Base-by-base conservation (phyloP, 2,329 filamentous ascomycete genomes). In the Exophiala oligosperma region DNA sequence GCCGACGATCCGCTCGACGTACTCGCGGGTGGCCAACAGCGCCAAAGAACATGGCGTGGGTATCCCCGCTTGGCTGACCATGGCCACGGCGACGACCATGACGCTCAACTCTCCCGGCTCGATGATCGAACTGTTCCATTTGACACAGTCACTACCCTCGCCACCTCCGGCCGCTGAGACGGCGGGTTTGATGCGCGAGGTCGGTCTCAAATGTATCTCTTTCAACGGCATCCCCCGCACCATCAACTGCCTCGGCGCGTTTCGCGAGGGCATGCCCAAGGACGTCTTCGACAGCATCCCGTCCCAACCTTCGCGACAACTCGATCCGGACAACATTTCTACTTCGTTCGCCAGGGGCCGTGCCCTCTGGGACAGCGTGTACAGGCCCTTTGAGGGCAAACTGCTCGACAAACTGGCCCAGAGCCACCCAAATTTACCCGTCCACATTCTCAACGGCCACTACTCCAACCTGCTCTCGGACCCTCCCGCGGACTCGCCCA, bases 81-180 rank as follows among this genome's bases (percentile, higher is more conserved):
- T 90, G 38, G 86, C 87, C 86, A 88, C 90, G 0, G 91, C 90
- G 32, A 87, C 90, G 17, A 91, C 90, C 1, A 90, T 93, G 76
- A 94, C 91, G 1, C 85, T 94, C 78, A 94, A 95, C 77, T 92
- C 90, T 1, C 90, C 90, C 24, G 87, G 89, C 57, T 88, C 89
- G 2, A 59, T 67, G 43, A 28, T 62, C 12, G 61, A 64, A 38
- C 83, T 93, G 64, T 75, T 83, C 3, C 74, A 81, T 23, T 81
- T 92, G 11, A 86, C 85, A 74, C 69, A 80, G 48, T 67, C 77
- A 21, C 76, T 72, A 6, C 71, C 73, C 3, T 62, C 69, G 9
- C 58, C 68, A 6, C 64, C 66, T n/a, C 60, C 69, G 1, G 29
- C 66, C 11, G 58, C 68, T 1, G 64, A 70, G 23, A 65, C 64